Evolutionary conservation across 192 early-diverging fungal species (phyloP).

Genomic region (Entomortierella beljakovae): DNA sequence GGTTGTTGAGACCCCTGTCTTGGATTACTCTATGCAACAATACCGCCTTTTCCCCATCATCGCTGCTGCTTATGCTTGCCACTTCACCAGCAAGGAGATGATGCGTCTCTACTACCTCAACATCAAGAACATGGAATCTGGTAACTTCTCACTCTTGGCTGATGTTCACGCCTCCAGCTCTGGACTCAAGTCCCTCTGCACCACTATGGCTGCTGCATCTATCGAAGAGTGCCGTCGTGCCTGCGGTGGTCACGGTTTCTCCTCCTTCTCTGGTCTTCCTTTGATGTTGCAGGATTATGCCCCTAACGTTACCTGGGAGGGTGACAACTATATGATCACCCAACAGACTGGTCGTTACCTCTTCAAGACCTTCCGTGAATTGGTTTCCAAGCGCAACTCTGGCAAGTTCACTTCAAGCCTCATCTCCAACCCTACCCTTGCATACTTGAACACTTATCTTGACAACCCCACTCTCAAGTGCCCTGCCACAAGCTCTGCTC

Average conservation of each 20-base stretch:
- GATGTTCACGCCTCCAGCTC: conserved; percentile 81
- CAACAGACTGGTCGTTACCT: conserved; percentile 89
- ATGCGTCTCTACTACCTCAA: conserved; percentile 69
- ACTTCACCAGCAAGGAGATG: conserved; percentile 76
- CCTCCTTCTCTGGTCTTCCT: conserved; percentile 76
- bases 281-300: conserved; percentile 75
- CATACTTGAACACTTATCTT: conserved; percentile 61
- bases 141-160: conserved; percentile 74
- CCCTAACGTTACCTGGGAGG: conserved; percentile 86
- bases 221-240: conserved; percentile 81
- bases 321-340: conserved; percentile 87
- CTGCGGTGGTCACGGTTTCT: conserved; percentile 85
- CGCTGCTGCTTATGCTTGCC: conserved; percentile 80
- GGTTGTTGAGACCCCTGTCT: conserved; percentile 73
- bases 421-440: conserved; percentile 52
- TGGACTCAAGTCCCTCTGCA: conserved; percentile 81
- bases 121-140: conserved; percentile 63
- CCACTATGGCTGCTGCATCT: conserved; percentile 72
- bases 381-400: conserved; percentile 60
- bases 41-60: conserved; percentile 78
- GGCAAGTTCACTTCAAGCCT: conserved; percentile 59
- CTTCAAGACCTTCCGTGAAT: conserved; percentile 72
- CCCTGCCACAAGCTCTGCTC: conserved; percentile 60
- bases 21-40: conserved; percentile 86
- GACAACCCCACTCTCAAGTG: conserved; percentile 71